Evolutionary conservation across 495 filamentous ascomycete species (phyloP).

Genomic region (Entonaema liquescens): DNA sequence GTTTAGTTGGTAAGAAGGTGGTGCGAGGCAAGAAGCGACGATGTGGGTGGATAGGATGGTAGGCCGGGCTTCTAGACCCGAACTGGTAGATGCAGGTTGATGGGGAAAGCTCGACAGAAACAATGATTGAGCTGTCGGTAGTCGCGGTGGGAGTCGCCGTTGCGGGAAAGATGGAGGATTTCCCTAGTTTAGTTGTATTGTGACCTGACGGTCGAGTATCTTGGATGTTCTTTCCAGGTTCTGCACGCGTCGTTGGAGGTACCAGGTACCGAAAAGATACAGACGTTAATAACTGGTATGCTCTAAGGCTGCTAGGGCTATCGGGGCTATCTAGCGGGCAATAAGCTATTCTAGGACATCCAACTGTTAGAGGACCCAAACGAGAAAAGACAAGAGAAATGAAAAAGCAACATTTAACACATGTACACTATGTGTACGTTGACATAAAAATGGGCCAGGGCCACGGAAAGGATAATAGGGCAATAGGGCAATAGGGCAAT

Average conservation of each 20-base stretch:
- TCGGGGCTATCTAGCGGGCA: constrained; percentile 36
- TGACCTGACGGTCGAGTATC: constrained; percentile 15
- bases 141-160: constrained; percentile 39
- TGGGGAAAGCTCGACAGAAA: constrained; percentile 33
- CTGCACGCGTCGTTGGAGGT: constrained; percentile 18
- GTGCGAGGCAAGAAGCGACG: constrained; percentile 27
- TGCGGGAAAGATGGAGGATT: constrained; percentile 30
- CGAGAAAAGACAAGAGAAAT: neutral
- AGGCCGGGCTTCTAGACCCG: constrained; percentile 41
- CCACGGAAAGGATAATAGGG: constrained; percentile 5
- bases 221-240: constrained; percentile 39
- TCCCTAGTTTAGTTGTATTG: constrained; percentile 9
- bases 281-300: neutral
- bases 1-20: constrained; percentile 26
- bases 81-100: constrained; percentile 33
- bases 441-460: constrained; percentile 23
- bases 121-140: constrained; percentile 42
- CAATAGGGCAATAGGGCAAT: constrained; percentile 12
- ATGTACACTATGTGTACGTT: constrained; percentile 7
- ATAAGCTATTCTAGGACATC: constrained; percentile 30
- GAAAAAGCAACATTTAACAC: constrained; percentile 15
- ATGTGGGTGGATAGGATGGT: constrained; percentile 26
- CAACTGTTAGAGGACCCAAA: constrained; percentile 24
- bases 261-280: constrained; percentile 36
- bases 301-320: constrained; percentile 27